Conservation (phyloP, 192 early-diverging fungal genomes). For the Coemansia javaensis region DNA sequence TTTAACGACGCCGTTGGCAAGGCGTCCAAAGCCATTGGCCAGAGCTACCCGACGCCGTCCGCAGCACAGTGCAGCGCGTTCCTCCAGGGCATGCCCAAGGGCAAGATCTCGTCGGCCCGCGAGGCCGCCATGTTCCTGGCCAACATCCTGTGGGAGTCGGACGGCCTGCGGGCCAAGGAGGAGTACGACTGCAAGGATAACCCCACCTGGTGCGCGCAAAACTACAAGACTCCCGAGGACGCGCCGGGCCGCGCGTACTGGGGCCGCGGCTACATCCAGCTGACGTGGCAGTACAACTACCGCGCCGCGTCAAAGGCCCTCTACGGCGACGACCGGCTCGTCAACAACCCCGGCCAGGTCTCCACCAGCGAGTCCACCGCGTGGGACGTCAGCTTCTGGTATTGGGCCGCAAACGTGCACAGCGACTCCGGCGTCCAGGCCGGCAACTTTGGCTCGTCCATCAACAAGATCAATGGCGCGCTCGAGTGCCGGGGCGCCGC, state of each 20-base stretch:
- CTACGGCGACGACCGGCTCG: slow-evolving; percentile 36
- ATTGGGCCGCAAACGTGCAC: slow-evolving; percentile 45
- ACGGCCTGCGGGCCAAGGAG: slow-evolving; percentile 42
- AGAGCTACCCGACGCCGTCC: slow-evolving; percentile 29
- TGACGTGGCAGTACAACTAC: slow-evolving; percentile 51
- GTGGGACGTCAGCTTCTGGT: slow-evolving; percentile 45
- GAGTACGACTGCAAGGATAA: slow-evolving; percentile 38
- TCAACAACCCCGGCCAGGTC: slow-evolving; percentile 22
- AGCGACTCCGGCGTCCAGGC: slow-evolving; percentile 26
- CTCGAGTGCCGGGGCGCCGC: slow-evolving; percentile 45
- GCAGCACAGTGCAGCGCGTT: slow-evolving; percentile 37
- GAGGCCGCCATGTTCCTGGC: slow-evolving; percentile 53
- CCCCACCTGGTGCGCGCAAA: slow-evolving; percentile 40
- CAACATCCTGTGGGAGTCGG: slow-evolving; percentile 50
- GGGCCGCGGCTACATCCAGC: slow-evolving; percentile 53
- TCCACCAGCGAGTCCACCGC: slow-evolving; percentile 29
- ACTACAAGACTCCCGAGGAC: slow-evolving; percentile 40
- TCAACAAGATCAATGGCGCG: slow-evolving; percentile 49
- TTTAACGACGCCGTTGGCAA: slow-evolving; percentile 42
- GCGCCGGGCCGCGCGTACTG: slow-evolving; percentile 36
- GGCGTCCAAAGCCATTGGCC: slow-evolving; percentile 27
- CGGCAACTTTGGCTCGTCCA: slow-evolving; percentile 50
- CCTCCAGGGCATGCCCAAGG: slow-evolving; percentile 31
- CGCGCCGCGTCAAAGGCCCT: slow-evolving; percentile 37
- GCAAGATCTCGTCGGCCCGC: slow-evolving; percentile 29